Evolutionary conservation across 1,284 basidiomycete species (phyloP), one percentile per base, ranked within the genome.

Genomic region (Tilletia horrida): DNA sequence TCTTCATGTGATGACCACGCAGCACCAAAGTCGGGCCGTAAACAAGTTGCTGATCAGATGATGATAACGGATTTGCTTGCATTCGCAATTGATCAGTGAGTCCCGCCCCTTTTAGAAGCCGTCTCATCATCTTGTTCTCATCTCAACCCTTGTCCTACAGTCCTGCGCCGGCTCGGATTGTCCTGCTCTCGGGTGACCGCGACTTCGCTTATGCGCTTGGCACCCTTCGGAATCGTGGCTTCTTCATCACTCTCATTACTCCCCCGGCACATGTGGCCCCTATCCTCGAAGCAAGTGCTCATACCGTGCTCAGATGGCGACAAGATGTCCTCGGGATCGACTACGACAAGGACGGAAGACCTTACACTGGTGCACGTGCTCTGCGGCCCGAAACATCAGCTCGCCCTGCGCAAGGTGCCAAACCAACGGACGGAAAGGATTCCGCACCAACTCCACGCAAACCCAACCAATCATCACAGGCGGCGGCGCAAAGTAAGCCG

Each of bases 41-140:
- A 78, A 67, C 72, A 78, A 47, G 77, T 77, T 14, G 76, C 76
- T 18, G 77, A 78, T 64, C 75, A 76, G 67, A 78, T 77, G 77
- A 75, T 78, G 71, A 77, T 77, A 66, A 73, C 77, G 50, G 77
- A 78, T 52, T 64, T 77, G 6, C 69, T 78, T 31, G 73, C 77
- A 11, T 77, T 70, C 13, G 77, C 77, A 14, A 76, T 78, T 61
- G 77, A 77, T 45, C 69, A 76, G 62, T 59, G 27, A 25, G 55
- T 59, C n/a, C 55, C 9, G 14, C 3, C 35, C 31, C 45, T 3
- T 14, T 59, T 4, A 59, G 35, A 40, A 40, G 35, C 11, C 55
- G n/a, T 18, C 27, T 59, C 16, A 31, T 29, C 55, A 14, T 29
- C 25, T 59, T 18, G 13, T 21, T 59, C 55, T 35, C 29, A 35